Base-by-base conservation (phyloP, 2,329 filamentous ascomycete genomes). In the Parastagonospora nodorum region DNA sequence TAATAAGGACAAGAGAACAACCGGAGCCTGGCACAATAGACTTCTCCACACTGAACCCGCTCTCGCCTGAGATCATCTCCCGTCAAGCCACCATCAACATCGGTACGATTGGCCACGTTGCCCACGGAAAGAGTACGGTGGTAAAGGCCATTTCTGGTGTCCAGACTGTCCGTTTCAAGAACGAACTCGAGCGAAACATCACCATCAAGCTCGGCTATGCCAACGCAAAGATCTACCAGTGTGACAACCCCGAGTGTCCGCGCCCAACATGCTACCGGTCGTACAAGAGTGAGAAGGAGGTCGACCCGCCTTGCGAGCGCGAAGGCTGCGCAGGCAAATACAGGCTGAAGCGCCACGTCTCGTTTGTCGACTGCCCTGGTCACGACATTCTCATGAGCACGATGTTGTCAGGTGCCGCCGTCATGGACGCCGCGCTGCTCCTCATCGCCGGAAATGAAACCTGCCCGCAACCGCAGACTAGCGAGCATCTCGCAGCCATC, bases 351-450 rank as follows among this genome's bases (percentile, higher is more conserved):
- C 86, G 55, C 30, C 55, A 65, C 45, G 66, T 73, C 62, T 93
- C 90, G 12, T 99, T 97, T 75, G 94, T 97, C 64, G 94, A 97
- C 78, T 97, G 94, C 83, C 94, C 94, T 50, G 94, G 94, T 77
- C 94, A 99, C 90, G 94, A 99, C 80, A 99, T 99, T 92, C 92
- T 99, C 76, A 99, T 99, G 94, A 97, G 93, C 79, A 99, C 94
- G 68, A 99, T 99, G 94, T 88, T 99, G 83, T 99, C 94, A 72
- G 94, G 94, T 72, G 94, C 94, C 67, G 94, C 94, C 60, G 94
- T 99, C 84, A 99, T 99, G 94, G 94, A 99, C 78, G 94, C 94
- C 60, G 94, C 94, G 14, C 85, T 99, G 53, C 86, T 99, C 48
- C 84, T 99, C 47, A 97, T 99, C 74, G 94, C 94, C 56, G 94